Conservation (phyloP, 345 rosid genomes). For the Linum tenue region DNA sequence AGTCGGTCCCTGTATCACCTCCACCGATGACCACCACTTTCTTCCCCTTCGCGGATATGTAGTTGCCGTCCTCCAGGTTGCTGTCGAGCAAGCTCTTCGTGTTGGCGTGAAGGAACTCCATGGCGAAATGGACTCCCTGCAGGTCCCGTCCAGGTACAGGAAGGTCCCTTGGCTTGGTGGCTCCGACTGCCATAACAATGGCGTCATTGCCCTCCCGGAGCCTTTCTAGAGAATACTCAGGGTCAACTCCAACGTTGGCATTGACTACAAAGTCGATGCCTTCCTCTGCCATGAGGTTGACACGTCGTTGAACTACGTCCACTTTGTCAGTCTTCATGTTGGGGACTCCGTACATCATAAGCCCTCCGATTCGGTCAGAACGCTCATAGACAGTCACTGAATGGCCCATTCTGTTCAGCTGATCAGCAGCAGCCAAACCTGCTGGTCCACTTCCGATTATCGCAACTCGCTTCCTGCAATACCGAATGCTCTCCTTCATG, state of each 20-base stretch:
- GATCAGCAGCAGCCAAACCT: slow-evolving; percentile 99
- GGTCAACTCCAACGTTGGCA: slow-evolving; percentile 83
- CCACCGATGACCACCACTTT: slow-evolving; percentile 97
- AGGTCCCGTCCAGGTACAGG: slow-evolving; percentile 85
- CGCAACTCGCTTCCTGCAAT: slow-evolving; percentile 70
- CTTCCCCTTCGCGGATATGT: slow-evolving; percentile 86
- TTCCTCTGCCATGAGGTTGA: slow-evolving; percentile 81
- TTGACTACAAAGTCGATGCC: slow-evolving; percentile 81
- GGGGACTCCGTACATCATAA: slow-evolving; percentile 99
- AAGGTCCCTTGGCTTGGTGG: slow-evolving; percentile 99
- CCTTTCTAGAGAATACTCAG: slow-evolving; percentile 56
- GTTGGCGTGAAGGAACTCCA: slow-evolving; percentile 94
- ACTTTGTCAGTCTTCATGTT: slow-evolving; percentile 98
- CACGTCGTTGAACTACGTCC: slow-evolving; percentile 87
- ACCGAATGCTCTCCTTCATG: background rate
- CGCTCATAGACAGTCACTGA: slow-evolving; percentile 89
- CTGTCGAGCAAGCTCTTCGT: slow-evolving; percentile 98
- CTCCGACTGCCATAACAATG: slow-evolving; percentile 79
- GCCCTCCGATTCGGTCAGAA: slow-evolving; percentile 95
- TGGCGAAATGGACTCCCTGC: slow-evolving; percentile 91
- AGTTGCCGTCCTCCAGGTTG: slow-evolving; percentile 64
- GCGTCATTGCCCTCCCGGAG: slow-evolving; percentile 79
- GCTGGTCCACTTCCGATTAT: slow-evolving; percentile 94
- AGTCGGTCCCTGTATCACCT: slow-evolving; percentile 98
- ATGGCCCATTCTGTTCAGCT: slow-evolving; percentile 92